phyloP scores from a whole-genome alignment of 73 alveolate genomes.

The Paramecium bursaria region DNA sequence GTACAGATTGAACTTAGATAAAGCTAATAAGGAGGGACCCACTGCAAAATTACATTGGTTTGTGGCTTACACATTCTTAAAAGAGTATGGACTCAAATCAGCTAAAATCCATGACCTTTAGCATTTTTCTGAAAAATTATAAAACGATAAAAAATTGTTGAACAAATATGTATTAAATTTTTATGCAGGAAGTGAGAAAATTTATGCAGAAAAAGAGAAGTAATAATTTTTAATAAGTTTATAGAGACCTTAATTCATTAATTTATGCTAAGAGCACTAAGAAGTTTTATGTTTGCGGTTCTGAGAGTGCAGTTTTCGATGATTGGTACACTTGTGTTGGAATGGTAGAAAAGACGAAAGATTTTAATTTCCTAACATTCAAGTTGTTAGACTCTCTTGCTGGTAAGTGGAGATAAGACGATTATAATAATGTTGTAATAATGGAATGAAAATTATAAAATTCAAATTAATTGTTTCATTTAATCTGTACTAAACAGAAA shows the following conservation, averaged over 20 bases:
- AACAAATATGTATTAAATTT: conserved; percentile 51
- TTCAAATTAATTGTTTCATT: no score
- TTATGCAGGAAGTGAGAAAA: conserved; percentile 53
- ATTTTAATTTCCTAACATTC: background rate
- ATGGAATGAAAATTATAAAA: no score
- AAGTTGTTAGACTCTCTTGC: conserved; percentile 13
- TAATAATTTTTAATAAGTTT: background rate
- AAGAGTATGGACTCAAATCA: conserved; percentile 46
- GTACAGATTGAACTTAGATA: conserved; percentile 86
- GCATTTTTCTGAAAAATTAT: conserved; percentile 39
- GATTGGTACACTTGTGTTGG: conserved; percentile 54
- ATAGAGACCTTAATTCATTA: conserved; percentile 6
- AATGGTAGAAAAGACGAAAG: conserved; percentile 12
- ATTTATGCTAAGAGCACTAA: conserved; percentile 14
- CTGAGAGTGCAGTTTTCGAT: conserved; percentile 30
- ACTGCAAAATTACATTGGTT: conserved; percentile 47
- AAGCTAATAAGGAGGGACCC: conserved; percentile 47
- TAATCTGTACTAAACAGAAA: no score
- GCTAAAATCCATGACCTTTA: conserved; percentile 5
- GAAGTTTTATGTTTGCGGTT: conserved; percentile 23
- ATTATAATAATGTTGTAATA: no score
- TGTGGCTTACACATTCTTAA: conserved; percentile 53
- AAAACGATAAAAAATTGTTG: conserved; percentile 30
- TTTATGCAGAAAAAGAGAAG: conserved; percentile 4
- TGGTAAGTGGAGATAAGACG: conserved; percentile 52